Percentiles rank a stretch among this genome's conserved stretches.
Conservation (phyloP, 805 yeast species). For the Kodamaea sagamina region DNA sequence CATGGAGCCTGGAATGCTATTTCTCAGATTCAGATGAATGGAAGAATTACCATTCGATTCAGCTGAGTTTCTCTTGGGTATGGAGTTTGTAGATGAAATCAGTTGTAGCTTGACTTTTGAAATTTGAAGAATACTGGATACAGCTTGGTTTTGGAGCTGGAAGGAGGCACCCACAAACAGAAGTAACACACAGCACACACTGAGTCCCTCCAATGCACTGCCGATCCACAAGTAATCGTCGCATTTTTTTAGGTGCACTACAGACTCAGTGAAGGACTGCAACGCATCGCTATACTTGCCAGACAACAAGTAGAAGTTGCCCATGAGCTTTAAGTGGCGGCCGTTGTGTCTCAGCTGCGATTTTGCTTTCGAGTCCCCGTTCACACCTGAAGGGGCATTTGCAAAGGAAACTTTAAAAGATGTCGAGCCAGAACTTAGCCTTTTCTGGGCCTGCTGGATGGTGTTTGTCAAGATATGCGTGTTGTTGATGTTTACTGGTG, state of each 20-base stretch:
- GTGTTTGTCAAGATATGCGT: slow-evolving; percentile 46
- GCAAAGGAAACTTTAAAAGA: slow-evolving; percentile 37
- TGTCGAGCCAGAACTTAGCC: slow-evolving; percentile 40
- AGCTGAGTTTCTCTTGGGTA: slow-evolving; percentile 48
- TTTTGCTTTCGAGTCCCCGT: slow-evolving; percentile 34
- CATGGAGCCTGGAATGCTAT: slow-evolving; percentile 8
- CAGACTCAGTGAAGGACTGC: slow-evolving; percentile 72
- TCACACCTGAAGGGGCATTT: slow-evolving; percentile 10
- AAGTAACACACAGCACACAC: slow-evolving; percentile 62
- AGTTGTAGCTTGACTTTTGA: slow-evolving; percentile 27
- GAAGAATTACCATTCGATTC: slow-evolving; percentile 15
- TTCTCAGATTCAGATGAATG: neutral
- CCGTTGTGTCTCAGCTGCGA: slow-evolving; percentile 56
- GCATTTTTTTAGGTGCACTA: slow-evolving; percentile 54
- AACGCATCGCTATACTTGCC: slow-evolving; percentile 78
- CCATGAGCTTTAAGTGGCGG: slow-evolving; percentile 73
- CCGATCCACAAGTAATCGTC: slow-evolving; percentile 88
- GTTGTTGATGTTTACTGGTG: slow-evolving; percentile 70
- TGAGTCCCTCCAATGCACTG: slow-evolving; percentile 80
- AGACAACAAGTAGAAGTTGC: slow-evolving; percentile 73
- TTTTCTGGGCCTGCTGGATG: slow-evolving; percentile 43
- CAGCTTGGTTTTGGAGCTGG: slow-evolving; percentile 45
- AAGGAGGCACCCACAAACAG: slow-evolving; percentile 56
- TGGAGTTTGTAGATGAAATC: slow-evolving; percentile 19
- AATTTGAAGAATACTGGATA: slow-evolving; percentile 35